Conservation (phyloP, 305 asterid genomes). For the Withania somnifera region DNA sequence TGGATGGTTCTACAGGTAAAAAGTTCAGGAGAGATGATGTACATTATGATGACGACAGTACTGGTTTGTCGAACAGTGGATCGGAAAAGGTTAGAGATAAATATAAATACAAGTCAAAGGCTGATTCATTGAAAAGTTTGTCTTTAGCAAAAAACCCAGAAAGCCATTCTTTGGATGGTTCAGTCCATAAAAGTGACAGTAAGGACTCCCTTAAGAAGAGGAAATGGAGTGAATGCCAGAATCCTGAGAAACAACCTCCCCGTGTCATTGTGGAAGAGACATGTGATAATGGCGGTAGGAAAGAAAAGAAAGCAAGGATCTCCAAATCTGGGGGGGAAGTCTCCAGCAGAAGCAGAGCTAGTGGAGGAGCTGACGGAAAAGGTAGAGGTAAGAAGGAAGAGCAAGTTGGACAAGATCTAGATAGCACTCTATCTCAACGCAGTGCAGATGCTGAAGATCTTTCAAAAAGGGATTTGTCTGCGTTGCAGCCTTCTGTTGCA, state of each 20-base stretch:
- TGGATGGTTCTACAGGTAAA: conserved; percentile 53
- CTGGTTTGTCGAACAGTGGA: conserved; percentile 17
- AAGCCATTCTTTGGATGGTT: conserved; percentile 31
- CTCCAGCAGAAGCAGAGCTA: conserved; percentile 10
- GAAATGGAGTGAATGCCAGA: conserved; percentile 37
- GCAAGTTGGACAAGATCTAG: conserved; percentile 26
- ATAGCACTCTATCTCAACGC: conserved; percentile 19
- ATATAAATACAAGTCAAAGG: conserved; percentile 13
- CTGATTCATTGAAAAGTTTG: conserved; percentile 31
- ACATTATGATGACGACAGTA: conserved; percentile 34
- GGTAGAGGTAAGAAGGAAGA: conserved; percentile 29
- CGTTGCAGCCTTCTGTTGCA: conserved; percentile 52
- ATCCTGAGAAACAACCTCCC: conserved; percentile 30
- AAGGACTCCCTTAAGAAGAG: conserved; percentile 46
- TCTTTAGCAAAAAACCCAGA: conserved; percentile 20
- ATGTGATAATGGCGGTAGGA: conserved; percentile 36
- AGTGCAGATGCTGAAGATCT: conserved; percentile 31
- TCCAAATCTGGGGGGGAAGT: conserved; percentile 61
- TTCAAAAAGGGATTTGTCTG: conserved; percentile 46
- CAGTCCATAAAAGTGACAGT: conserved; percentile 28
- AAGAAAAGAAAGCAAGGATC: conserved; percentile 65
- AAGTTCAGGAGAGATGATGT: conserved; percentile 51
- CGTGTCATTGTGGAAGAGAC: conserved; percentile 30
- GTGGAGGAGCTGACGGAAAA: conserved; percentile 26
- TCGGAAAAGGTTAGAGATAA: not conserved